phyloP scores from a whole-genome alignment of 352 stramenopile species.

The Saprolegnia parasitica region DNA sequence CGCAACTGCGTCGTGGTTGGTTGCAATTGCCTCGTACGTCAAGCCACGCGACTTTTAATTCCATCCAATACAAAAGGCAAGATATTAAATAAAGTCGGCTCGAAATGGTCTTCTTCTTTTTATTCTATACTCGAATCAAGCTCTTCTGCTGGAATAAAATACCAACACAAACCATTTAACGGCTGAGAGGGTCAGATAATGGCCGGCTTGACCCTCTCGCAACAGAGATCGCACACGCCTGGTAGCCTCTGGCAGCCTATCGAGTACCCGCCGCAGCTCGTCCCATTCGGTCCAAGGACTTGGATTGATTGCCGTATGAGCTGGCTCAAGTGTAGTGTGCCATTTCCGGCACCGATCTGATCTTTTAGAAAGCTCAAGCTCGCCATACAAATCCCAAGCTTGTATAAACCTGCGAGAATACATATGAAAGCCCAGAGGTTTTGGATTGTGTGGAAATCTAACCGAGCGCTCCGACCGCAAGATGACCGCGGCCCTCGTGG shows the following conservation, averaged over 20 bases:
- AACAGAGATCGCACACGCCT: too few species aligned
- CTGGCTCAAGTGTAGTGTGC: too few species aligned
- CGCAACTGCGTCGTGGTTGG: neutral
- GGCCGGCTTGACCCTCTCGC: too few species aligned
- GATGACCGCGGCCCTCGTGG: conserved; percentile 8
- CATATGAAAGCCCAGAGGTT: conserved; percentile 22
- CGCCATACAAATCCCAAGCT: neutral
- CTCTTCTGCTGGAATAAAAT: neutral
- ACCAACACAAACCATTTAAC: neutral
- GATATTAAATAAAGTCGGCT: neutral
- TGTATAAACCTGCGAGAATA: neutral
- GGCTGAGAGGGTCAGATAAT: neutral
- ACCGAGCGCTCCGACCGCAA: neutral
- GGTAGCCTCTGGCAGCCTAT: too few species aligned
- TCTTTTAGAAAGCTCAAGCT: neutral
- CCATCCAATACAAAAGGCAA: neutral
- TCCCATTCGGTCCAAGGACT: too few species aligned
- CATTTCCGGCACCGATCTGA: too few species aligned
- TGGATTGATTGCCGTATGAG: too few species aligned
- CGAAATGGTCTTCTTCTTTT: neutral
- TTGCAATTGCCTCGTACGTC: neutral
- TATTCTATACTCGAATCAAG: neutral
- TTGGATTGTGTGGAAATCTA: conserved; percentile 9
- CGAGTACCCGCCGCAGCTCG: too few species aligned
- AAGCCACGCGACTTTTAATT: neutral